Evolutionary conservation across 768 basidiomycete genomes (phyloP), one percentile per base, ranked within the genome.

Genomic region (Lactarius trivialis): DNA sequence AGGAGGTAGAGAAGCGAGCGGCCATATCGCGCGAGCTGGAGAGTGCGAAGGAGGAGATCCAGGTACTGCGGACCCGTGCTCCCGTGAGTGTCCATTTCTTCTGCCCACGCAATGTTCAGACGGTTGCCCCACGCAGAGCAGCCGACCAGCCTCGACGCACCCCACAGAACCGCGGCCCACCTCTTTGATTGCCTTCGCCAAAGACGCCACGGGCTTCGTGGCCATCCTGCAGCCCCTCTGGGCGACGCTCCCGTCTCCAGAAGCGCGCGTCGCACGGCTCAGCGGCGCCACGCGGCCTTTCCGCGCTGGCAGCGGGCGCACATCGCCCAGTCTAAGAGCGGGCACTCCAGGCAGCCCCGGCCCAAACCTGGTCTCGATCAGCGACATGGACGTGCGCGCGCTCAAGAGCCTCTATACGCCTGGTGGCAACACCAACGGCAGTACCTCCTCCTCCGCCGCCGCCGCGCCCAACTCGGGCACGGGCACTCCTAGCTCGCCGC

Each of bases 321-420:
- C 61, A 58, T 70, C 58, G 15, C 63, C 67, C 14, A 69, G 66
- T 37, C 70, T 71, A 2, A 71, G 70, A 15, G 49, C 66, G 2
- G 0, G 75, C 70, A n/a, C 69, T 3, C 60, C 73, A 11, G 71
- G 79, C 79, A 0, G 75, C 71, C 34, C 74, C 68, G 52, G 77
- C 71, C 63, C 73, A 71, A 26, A 69, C 8, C 60, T 70, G 7
- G 71, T 74, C 5, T 92, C 90, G 9, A 78, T 93, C 41, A 90
- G 88, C 26, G 88, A 94, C 52, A 79, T 94, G 70, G 91, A 96
- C 71, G 85, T 95, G 19, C 88, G 91, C 11, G 82, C 91, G 6
- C 84, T 97, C 71, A 94, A 94, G 73, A 73, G 82, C 7, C 78
- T 97, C 19, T 95, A 93, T 69, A 84, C 85, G 48, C 52, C 70